These are phyloP conservation scores for Schizopora paradoxa DNA, from an alignment of 1,284 basidiomycete genomes.

Conservation along the genomic window DNA sequence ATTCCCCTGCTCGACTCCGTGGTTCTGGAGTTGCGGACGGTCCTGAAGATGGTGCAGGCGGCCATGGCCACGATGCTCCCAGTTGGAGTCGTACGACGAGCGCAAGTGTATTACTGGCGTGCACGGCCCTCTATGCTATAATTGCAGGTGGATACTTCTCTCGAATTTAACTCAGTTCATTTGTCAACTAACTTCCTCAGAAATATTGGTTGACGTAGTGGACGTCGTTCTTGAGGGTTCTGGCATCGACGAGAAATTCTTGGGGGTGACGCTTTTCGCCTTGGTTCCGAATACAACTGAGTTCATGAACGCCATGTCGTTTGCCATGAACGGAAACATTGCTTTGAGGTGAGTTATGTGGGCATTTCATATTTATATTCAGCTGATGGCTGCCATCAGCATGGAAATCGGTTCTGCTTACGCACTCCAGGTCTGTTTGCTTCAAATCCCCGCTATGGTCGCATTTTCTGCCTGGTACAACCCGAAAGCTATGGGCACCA, in stretches of 20 bases:
- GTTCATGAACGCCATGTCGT: slow-evolving; percentile 99
- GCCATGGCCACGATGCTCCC: slow-evolving; percentile 91
- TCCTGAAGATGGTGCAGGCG: slow-evolving; percentile 46
- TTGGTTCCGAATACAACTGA: slow-evolving; percentile 98
- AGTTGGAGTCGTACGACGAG: slow-evolving; percentile 88
- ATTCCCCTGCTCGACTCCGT: slow-evolving; percentile 41
- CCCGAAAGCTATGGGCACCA: slow-evolving; percentile 75
- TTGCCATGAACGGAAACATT: slow-evolving; percentile 96
- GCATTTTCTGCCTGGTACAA: slow-evolving; percentile 95
- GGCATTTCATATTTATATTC: slow-evolving; percentile 9
- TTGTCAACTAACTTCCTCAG: slow-evolving; percentile 36
- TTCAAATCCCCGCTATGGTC: slow-evolving; percentile 99
- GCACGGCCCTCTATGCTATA: slow-evolving; percentile 91
- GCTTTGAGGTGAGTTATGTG: slow-evolving; percentile 71
- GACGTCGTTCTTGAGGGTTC: slow-evolving; percentile 93
- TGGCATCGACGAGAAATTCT: slow-evolving; percentile 95
- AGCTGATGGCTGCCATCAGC: slow-evolving; percentile 40
- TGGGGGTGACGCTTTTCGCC: slow-evolving; percentile 95
- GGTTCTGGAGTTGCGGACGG: slow-evolving; percentile 27
- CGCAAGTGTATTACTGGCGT: slow-evolving; percentile 81
- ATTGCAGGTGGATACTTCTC: slow-evolving; percentile 75
- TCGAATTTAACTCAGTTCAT: background rate
- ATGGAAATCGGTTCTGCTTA: slow-evolving; percentile 99
- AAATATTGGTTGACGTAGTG: slow-evolving; percentile 92
- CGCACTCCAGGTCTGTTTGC: slow-evolving; percentile 94